Conservation (phyloP, 306 rosid species). For the Acacia melanoxylon region DNA sequence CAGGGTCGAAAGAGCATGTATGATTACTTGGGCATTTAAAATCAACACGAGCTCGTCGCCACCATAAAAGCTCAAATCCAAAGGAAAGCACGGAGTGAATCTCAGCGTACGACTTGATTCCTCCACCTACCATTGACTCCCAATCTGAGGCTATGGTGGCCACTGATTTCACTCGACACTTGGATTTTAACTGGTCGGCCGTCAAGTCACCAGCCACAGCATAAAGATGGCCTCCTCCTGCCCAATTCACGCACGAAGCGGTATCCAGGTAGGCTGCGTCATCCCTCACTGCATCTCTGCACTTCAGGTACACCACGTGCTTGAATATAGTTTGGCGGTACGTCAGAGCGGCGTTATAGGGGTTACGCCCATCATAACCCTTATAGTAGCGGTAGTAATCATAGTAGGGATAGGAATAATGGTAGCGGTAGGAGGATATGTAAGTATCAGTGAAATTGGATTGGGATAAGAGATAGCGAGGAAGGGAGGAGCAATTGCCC, state of each 20-base stretch:
- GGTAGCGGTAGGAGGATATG: rapidly evolving
- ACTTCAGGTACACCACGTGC: not conserved
- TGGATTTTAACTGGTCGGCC: not conserved
- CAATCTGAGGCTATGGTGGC: not conserved
- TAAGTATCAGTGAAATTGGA: not conserved
- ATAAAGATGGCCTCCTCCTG: not conserved
- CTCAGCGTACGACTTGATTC: not conserved
- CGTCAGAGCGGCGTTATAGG: not conserved
- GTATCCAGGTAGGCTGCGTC: not conserved
- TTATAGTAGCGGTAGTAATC: no score
- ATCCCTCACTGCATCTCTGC: not conserved
- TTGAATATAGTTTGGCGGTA: not conserved
- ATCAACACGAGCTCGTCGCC: no score
- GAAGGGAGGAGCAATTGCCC: not conserved
- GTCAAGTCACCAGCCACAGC: not conserved
- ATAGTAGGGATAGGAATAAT: no score
- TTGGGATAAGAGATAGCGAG: not conserved
- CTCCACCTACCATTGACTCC: not conserved
- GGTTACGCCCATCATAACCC: not conserved
- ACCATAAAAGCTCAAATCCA: not conserved
- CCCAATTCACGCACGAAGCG: not conserved
- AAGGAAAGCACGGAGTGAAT: not conserved
- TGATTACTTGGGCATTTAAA: no score
- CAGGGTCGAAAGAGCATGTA: no score
- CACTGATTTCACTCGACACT: not conserved